Evolutionary conservation across 129 eudicot species (phyloP).

Genomic region (Escallonia herrerae): DNA sequence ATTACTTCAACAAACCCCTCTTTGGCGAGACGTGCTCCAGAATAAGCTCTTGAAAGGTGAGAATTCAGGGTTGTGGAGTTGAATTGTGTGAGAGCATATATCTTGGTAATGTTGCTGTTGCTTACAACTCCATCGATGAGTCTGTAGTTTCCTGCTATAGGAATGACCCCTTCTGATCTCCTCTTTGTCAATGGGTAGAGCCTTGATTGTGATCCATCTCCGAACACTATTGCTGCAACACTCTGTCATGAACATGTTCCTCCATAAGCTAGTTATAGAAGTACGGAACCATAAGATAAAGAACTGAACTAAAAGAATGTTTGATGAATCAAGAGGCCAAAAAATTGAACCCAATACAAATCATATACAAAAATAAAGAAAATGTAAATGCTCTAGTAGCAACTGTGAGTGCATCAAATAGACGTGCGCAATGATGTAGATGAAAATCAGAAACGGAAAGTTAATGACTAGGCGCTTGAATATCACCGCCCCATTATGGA

Average conservation of each 20-base stretch:
- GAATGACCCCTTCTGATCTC: constrained; percentile 93
- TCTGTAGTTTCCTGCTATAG: constrained; percentile 83
- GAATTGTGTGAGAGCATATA: constrained; percentile 83
- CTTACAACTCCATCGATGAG: constrained; percentile 90
- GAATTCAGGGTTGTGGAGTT: constrained; percentile 92
- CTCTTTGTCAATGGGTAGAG: constrained; percentile 84
- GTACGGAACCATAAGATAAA: background rate
- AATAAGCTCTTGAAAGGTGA: constrained; percentile 81
- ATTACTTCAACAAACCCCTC: constrained; percentile 81
- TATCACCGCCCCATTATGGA: no score
- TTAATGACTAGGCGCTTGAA: no score
- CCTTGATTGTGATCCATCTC: constrained; percentile 53
- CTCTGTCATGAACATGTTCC: constrained; percentile 34
- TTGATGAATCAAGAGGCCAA: no score
- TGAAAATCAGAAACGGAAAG: no score
- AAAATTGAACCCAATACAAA: background rate
- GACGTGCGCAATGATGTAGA: no score
- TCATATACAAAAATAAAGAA: background rate
- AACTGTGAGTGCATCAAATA: no score
- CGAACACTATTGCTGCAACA: constrained; percentile 93
- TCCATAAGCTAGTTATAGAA: no score
- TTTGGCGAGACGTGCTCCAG: constrained; percentile 57
- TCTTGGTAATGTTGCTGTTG: constrained; percentile 74
- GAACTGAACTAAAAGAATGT: no score
- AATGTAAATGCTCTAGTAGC: no score